Base-by-base conservation (phyloP, 225 moss, liverwort and hornwort genomes). In the Marchantia polymorpha region DNA sequence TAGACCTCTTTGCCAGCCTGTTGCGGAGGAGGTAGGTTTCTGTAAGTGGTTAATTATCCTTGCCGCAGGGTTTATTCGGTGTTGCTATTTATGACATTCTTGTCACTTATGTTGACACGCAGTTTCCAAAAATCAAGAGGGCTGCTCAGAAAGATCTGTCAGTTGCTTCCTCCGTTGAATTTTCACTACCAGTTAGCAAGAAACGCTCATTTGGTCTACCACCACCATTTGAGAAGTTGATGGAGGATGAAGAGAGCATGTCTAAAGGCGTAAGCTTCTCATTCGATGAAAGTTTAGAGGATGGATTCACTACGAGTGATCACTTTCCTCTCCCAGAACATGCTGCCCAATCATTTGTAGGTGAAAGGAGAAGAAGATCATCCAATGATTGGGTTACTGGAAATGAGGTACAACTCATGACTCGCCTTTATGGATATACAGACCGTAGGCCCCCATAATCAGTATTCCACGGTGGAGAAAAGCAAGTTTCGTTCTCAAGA, bases 171-270 rank as follows among this genome's bases (percentile, higher is more conserved):
- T 61, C 77, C 52, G 74, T 55, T 50, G 88, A 78, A 29, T 68
- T 83, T 66, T 64, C 88, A 29, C 58, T 87, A 64, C 88, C 90
- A 76, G 75, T 85, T 29, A 88, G 86, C 77, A 89, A 85, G 77
- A 86, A 84, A 47, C 86, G 90, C 77, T 86, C 89, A 39, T 92
- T 86, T 52, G 89, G 88, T 80, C 78, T 93, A 66, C 96, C 94
- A 12, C 92, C 93, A 59, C 94, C 96, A 67, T 94, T 97, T 82
- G 94, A 89, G 82, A 87, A 81, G 75, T 76, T 96, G 46, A 81
- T 85, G 74, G 93, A 94, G 81, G 77, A 76, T n/a, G 90, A 83
- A 74, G 93, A 92, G 75, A 19, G 7, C 8, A 1, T 79, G 13
- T 78, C 68, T 51, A 86, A 49, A 23, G 73, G 48, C 8, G 25